Base-by-base conservation (phyloP, 164 flowering plant species). In the Cinnamomum chago region DNA sequence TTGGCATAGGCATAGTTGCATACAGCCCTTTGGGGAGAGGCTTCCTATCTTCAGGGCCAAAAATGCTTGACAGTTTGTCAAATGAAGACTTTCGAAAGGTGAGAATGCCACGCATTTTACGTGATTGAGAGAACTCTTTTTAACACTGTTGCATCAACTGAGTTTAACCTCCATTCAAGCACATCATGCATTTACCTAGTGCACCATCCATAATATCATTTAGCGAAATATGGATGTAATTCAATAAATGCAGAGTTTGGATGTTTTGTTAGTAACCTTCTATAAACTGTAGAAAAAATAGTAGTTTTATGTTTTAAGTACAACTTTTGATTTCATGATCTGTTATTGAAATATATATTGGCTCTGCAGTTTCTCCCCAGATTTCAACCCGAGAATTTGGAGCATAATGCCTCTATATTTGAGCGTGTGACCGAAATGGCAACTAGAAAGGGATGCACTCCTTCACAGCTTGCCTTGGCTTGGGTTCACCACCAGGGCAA, bases 21-120 rank as follows among this genome's bases (percentile, higher is more conserved):
- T 89, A 85, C 68, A 82, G 88, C 70, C 92, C 90, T 60, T 72
- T 89, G 1, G 90, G 90, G 28, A 76, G 86, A n/a, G 92, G 93
- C 11, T 89, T 89, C 77, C 58, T 89, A 25, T 82, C 91, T 1
- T 80, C 76, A 11, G 91, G 90, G 15, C 79, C 87, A 13, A 84
- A 83, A 75, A 0, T 87, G 50, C 67, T 85, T n/a, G 90, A 87
- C 65, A 77, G 30, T 51, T 40, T 86, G 2, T 4, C 81, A 7
- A 67, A 83, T 3, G 71, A 47, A 12, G 93, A 89, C 75, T 75
- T 20, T 40, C 47, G 47, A 40, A 40, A 40, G 47, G 47, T 40
- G 10, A 5, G 47, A 5, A 35, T 35, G 47, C 40, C 6, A 33
- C 2, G 40, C 47, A 5, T 40, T 40, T 40, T 40, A 40, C 2